These are phyloP conservation scores for Xylariaceae sp. DNA, from an alignment of 2,329 filamentous ascomycete species.

Conservation along the genomic window DNA sequence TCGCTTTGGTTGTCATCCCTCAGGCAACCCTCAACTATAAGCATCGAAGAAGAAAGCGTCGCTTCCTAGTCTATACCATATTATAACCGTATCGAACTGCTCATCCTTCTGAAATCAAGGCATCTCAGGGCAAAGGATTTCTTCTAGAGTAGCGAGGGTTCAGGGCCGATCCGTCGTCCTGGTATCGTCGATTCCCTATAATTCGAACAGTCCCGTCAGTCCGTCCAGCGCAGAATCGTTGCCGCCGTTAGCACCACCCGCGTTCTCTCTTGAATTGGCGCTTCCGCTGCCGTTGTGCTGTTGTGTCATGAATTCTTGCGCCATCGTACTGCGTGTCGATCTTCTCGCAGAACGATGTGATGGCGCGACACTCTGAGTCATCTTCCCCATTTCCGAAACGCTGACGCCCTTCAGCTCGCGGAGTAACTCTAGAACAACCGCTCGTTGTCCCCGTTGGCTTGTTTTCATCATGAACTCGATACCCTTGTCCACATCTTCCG, in stretches of 20 bases:
- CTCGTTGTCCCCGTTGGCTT: conserved; percentile 70
- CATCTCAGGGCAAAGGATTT: not conserved
- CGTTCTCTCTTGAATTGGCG: conserved; percentile 21
- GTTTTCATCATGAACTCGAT: conserved; percentile 56
- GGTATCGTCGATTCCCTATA: conserved; percentile 11
- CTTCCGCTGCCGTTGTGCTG: conserved; percentile 26
- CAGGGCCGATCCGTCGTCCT: not conserved
- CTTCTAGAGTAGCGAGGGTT: not conserved
- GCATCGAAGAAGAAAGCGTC: not conserved
- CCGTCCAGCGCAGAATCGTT: conserved; percentile 49
- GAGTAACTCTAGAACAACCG: conserved; percentile 75
- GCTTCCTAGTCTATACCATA: not conserved
- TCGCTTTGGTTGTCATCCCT: not conserved
- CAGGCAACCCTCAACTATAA: not conserved
- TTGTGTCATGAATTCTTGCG: conserved; percentile 59
- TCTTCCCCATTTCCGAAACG: conserved; percentile 87
- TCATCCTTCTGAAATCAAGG: not conserved
- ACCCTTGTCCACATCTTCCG: conserved; percentile 60
- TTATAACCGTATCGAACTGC: not conserved
- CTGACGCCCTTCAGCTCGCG: conserved; percentile 85
- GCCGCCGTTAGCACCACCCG: conserved; percentile 20
- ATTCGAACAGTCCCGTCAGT: conserved; percentile 47
- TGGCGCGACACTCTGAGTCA: conserved; percentile 50
- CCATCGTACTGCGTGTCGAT: conserved; percentile 52
- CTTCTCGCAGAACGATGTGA: conserved; percentile 35